A percentile compares a stretch with the other conserved stretches of the same genome.
Conservation (phyloP, 176 grass and related monocot species). For the Puya raimondii region DNA sequence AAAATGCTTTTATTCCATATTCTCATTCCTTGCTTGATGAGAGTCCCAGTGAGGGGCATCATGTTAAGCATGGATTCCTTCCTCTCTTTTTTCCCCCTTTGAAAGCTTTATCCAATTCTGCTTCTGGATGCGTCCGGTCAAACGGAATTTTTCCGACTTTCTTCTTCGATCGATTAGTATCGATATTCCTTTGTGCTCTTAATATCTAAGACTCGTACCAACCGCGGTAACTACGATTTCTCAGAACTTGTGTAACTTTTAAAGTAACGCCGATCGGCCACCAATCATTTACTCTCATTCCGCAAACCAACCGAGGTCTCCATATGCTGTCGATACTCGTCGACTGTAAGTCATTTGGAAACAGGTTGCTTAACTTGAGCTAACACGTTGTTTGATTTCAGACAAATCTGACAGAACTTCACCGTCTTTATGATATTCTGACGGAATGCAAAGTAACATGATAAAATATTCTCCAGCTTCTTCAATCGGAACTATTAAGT, state of each 20-base stretch:
- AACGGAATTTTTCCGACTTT: conserved; percentile 55
- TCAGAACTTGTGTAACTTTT: background rate
- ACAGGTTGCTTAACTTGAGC: too few relatives aligned
- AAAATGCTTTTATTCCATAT: conserved; percentile 65
- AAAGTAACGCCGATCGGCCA: too few relatives aligned
- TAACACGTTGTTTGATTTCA: too few relatives aligned
- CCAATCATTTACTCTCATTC: too few relatives aligned
- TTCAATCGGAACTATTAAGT: too few relatives aligned
- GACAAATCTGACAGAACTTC: too few relatives aligned
- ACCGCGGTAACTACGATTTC: conserved; percentile 21
- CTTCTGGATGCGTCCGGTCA: conserved; percentile 84
- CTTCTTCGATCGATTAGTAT: background rate
- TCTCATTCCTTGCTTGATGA: conserved; percentile 49
- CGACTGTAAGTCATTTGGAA: too few relatives aligned
- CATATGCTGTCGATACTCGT: background rate
- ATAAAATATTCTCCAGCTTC: too few relatives aligned
- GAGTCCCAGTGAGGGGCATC: conserved; percentile 50
- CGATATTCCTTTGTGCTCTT: conserved; percentile 19
- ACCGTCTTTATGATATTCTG: too few relatives aligned
- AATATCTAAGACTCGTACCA: conserved; percentile 11
- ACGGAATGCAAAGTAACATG: too few relatives aligned
- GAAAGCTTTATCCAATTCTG: conserved; percentile 51
- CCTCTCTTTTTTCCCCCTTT: conserved; percentile 44
- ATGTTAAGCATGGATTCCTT: conserved; percentile 37
- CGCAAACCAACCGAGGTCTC: too few relatives aligned